phyloP scores from a whole-genome alignment of 176 grass and related monocot species.

The Oryza glaberrima region DNA sequence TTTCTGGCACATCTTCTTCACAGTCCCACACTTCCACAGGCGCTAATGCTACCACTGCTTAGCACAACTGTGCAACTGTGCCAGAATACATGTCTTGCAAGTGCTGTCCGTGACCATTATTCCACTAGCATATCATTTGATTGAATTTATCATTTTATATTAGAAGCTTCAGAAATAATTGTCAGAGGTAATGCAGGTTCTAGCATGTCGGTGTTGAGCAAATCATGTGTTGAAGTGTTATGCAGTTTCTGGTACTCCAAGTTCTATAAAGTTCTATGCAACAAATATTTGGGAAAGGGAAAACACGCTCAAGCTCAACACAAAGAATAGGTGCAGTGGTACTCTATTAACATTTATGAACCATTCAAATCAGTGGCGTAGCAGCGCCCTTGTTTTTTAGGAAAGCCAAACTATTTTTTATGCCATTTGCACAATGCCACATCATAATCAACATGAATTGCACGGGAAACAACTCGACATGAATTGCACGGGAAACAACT shows the following conservation, averaged over 20 bases:
- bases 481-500: constrained; percentile 31
- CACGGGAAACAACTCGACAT: constrained; percentile 7
- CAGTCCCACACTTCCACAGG: not conserved
- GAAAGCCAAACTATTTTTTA: constrained; percentile 4
- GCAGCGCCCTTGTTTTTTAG: not conserved
- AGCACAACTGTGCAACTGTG: not conserved
- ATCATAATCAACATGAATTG: constrained; percentile 46
- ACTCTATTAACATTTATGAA: not conserved
- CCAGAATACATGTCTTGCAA: not conserved
- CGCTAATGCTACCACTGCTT: not conserved
- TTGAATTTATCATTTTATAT: not conserved
- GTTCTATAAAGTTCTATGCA: not conserved
- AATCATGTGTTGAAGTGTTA: not conserved
- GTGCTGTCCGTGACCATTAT: not conserved
- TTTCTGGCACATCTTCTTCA: not conserved
- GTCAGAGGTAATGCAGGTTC: not conserved
- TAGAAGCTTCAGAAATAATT: not conserved
- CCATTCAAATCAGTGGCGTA: constrained; percentile 20
- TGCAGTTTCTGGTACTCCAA: not conserved
- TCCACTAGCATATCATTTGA: not conserved
- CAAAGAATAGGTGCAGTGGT: not conserved
- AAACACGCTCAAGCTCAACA: not conserved
- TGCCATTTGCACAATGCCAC: not conserved
- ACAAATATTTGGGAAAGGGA: constrained; percentile 21
- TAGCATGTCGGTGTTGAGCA: not conserved